Base-by-base conservation (phyloP, 2,329 filamentous ascomycete species). In the Fusarium robinianum region DNA sequence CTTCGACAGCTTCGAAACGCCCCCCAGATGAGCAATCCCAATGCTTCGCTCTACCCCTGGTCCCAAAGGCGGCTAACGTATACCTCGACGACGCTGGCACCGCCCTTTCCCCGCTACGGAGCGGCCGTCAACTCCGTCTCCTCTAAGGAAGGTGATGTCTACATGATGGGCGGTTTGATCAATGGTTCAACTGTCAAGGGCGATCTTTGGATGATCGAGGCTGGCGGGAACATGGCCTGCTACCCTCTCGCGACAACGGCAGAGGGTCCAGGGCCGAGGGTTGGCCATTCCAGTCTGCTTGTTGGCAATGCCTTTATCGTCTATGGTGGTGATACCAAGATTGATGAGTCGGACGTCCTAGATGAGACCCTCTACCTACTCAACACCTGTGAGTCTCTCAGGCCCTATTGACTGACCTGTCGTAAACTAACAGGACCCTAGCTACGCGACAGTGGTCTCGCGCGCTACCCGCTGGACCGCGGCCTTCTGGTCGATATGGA, bases 251-350 rank as follows among this genome's bases (percentile, higher is more conserved):
- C 87, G 8, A 96, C 94, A 1, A 94, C 90, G 1, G 88, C 90
- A 14, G 94, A 99, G 69, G 94, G 94, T 0, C 95, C 94, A 2
- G 91, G 94, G 4, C 94, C 95, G 2, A 83, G 94, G 72, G 94
- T 99, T 38, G 94, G 94, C 4, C 94, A 99, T 72, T 80, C 92
- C 14, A 95, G 91, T 74, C 75, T 99, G 62, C 78, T 99, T 11
- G 94, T 99, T 40, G 95, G 95, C 45, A 99, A 99, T 69, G 94
- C 94, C 1, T 99, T 97, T 67, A 99, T 99, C 58, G 94, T 99
- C 9, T 99, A 97, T 64, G 95, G 94, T 35, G 94, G 94, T 64
- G 95, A 99, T 68, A 99, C 94, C 37, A 99, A 99, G 70, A 87
- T 96, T 65, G 90, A 96, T 41, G 94, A 97, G 63, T 82, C 83